These are phyloP conservation scores for Linnemannia zychae DNA, from an alignment of 192 early-diverging fungal species.

Conservation along the genomic window DNA sequence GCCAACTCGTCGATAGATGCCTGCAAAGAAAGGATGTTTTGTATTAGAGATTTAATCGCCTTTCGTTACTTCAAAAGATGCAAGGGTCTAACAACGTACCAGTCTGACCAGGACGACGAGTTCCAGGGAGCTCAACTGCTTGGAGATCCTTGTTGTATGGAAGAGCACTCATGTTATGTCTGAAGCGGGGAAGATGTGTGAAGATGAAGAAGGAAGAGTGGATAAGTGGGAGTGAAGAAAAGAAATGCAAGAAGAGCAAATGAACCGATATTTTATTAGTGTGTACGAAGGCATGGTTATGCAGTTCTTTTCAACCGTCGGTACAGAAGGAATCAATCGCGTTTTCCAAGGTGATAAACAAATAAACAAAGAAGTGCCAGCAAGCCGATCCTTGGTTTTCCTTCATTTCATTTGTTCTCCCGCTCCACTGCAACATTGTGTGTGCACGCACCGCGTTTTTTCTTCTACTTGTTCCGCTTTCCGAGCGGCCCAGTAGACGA, in stretches of 20 bases:
- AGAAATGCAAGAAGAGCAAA: neutral
- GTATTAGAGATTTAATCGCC: neutral
- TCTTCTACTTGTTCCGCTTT: too few species aligned
- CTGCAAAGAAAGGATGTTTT: neutral
- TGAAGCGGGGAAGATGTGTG: neutral
- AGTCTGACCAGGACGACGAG: slow-evolving; percentile 60
- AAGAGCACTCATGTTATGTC: neutral
- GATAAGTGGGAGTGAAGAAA: neutral
- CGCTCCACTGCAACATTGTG: neutral
- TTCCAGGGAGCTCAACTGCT: slow-evolving; percentile 60
- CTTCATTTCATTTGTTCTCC: neutral
- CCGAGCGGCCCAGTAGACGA: too few species aligned
- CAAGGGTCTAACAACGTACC: slow-evolving; percentile 26
- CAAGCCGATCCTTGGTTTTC: neutral
- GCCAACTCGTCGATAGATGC: slow-evolving; percentile 19
- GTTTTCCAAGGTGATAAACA: neutral
- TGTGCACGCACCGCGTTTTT: neutral
- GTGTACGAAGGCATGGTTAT: neutral
- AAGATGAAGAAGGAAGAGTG: neutral
- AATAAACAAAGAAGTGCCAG: neutral
- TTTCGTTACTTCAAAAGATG: neutral
- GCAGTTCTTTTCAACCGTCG: neutral
- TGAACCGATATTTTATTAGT: neutral
- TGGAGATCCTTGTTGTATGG: slow-evolving; percentile 31
- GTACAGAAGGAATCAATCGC: neutral